Evolutionary conservation across 2,329 filamentous ascomycete genomes (phyloP), one percentile per base, ranked within the genome.

Genomic region (Epichloe brachyelytri): DNA sequence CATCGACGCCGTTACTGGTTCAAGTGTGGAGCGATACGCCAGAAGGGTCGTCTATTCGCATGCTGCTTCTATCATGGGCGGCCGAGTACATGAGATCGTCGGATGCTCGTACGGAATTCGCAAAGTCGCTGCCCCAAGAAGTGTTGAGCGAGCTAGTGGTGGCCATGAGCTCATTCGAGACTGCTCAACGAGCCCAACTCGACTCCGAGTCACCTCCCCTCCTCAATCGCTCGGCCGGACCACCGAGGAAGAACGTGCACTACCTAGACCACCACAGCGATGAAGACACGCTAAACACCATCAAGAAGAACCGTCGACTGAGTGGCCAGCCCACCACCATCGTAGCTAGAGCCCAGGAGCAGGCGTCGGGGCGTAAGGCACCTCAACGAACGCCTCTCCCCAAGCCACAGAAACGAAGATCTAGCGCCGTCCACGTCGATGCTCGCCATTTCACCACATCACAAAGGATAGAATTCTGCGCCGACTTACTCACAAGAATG

Each of bases 131-230:
- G 3, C 79, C 80, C 0, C 76, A 82, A 55, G 77, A 81, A 57
- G 76, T 83, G 1, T 66, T 83, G 6, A 80, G 77, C 54, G 79
- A 82, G 62, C 70, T 83, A 5, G 79, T 83, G 0, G 72, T 83
- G 2, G 69, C 75, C 12, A 81, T 83, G 78, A 80, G 76, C 60
- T 73, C 76, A 19, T 66, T 79, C 51, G 72, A 78, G 46, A 54
- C 63, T 3, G 63, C 64, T 10, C 67, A 64, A 43, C 55, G 55
- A 7, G 45, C 51, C 4, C 51, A 6, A 4, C 26, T 45, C 33
- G 56, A 64, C 20, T 60, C 63, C 26, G 38, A 46, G 26, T 53
- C 51, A 3, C 43, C 44, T 37, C 54, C 54, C 5, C 17, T 57
- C 14, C 33, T 50, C 17, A 52, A 44, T 17, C 41, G 56, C 11